Conservation (phyloP, 2,329 filamentous ascomycete species). For the Talaromyces verruculosus region DNA sequence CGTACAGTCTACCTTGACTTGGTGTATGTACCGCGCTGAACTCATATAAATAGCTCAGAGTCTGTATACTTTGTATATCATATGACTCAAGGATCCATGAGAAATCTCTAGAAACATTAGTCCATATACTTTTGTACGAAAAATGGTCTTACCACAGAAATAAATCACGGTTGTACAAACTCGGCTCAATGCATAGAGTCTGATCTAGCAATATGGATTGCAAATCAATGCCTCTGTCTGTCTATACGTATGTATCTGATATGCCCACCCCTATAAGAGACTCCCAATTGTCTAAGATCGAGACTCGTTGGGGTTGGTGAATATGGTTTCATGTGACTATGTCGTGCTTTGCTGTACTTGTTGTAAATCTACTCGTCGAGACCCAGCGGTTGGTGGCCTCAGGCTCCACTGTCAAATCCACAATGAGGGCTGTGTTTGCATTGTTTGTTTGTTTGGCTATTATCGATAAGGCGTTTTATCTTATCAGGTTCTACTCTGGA, state of each 20-base stretch:
- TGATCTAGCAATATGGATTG: not conserved
- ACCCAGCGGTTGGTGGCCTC: not conserved
- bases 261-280: not conserved
- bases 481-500: not conserved
- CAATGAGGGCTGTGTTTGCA: constrained; percentile 4
- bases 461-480: constrained; percentile 6
- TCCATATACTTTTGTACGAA: not conserved
- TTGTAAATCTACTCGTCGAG: not conserved
- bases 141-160: not conserved
- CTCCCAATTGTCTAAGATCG: not conserved
- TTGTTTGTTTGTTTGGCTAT: constrained; percentile 5
- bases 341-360: constrained; percentile 11
- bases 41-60: not conserved
- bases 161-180: not conserved
- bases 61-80: not conserved
- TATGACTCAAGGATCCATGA: not conserved
- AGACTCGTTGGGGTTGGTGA: not conserved
- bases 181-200: not conserved
- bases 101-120: not conserved
- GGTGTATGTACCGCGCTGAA: not conserved
- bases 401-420: constrained; percentile 1
- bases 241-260: not conserved
- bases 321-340: not conserved
- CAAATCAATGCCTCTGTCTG: not conserved
- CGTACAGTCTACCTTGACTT: too few species aligned